These are phyloP conservation scores for Candida freyschussii DNA, from an alignment of 1,139 yeast species.

Conservation along the genomic window DNA sequence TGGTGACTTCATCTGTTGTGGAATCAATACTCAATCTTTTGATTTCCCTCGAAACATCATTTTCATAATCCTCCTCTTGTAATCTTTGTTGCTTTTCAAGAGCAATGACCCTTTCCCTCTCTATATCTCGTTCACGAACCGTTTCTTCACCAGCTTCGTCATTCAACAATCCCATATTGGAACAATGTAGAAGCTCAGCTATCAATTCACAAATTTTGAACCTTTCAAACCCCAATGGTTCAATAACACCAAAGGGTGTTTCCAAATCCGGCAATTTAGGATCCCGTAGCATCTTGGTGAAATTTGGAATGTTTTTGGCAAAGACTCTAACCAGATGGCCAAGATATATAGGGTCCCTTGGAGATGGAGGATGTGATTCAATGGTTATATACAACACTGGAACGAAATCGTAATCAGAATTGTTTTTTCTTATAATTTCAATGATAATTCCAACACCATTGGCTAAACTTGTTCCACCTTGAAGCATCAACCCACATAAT, in stretches of 20 bases:
- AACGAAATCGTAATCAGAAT: conserved; percentile 89
- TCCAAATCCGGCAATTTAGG: conserved; percentile 38
- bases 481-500: conserved; percentile 76
- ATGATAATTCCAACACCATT: conserved; percentile 96
- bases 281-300: conserved; percentile 49
- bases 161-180: conserved; percentile 91
- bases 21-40: conserved; percentile 18
- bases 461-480: conserved; percentile 88
- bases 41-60: conserved; percentile 25
- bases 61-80: conserved; percentile 28
- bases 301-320: conserved; percentile 68
- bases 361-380: conserved; percentile 90
- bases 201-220: conserved; percentile 91
- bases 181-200: conserved; percentile 93
- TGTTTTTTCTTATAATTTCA: conserved; percentile 91
- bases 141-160: conserved; percentile 79
- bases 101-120: conserved; percentile 46
- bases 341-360: conserved; percentile 90
- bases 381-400: conserved; percentile 84
- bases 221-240: conserved; percentile 93
- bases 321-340: conserved; percentile 83
- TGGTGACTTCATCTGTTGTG: too few species aligned
- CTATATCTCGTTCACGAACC: conserved; percentile 69
- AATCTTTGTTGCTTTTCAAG: conserved; percentile 27
- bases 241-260: conserved; percentile 71